A percentile compares a stretch with the other conserved stretches of the same genome.
Evolutionary conservation across 495 filamentous ascomycete genomes (phyloP).

Genomic region (Talaromyces trachyspermus): DNA sequence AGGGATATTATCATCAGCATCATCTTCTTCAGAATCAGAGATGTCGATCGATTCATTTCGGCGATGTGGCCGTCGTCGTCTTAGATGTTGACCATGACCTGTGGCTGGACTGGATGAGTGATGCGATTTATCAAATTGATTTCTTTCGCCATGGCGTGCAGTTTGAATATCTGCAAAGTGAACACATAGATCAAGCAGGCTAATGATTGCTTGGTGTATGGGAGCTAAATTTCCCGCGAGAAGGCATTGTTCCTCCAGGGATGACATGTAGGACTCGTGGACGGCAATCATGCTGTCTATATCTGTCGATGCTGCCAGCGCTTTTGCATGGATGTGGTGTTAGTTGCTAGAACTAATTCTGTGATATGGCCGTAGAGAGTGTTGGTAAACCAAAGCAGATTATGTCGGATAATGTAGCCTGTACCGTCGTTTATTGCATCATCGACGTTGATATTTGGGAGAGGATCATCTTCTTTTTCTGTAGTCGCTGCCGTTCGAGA

Average conservation of each 20-base stretch:
- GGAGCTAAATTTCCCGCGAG: slow-evolving; percentile 55
- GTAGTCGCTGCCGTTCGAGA: slow-evolving; percentile 50
- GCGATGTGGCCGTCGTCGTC: slow-evolving; percentile 11
- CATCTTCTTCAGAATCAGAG: slow-evolving; percentile 8
- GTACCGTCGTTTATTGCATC: slow-evolving; percentile 27
- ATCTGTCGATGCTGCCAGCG: slow-evolving; percentile 56
- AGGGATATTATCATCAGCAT: slow-evolving; percentile 9
- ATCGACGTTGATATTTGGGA: background rate
- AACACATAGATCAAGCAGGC: slow-evolving; percentile 53
- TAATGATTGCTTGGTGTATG: slow-evolving; percentile 57
- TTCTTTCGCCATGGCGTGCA: slow-evolving; percentile 15
- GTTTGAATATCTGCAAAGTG: slow-evolving; percentile 41
- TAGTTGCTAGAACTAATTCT: slow-evolving; percentile 58
- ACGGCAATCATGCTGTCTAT: slow-evolving; percentile 73
- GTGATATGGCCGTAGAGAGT: slow-evolving; percentile 68
- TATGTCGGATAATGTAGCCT: slow-evolving; percentile 60
- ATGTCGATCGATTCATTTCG: slow-evolving; percentile 3
- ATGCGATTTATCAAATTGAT: slow-evolving; percentile 13
- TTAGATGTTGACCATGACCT: slow-evolving; percentile 1
- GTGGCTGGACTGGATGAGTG: background rate
- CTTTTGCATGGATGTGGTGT: slow-evolving; percentile 42
- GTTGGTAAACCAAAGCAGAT: slow-evolving; percentile 73
- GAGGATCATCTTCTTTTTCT: slow-evolving; percentile 1
- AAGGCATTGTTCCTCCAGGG: slow-evolving; percentile 57
- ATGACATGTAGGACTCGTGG: slow-evolving; percentile 55